Evolutionary conservation across 2,329 filamentous ascomycete genomes (phyloP), one percentile per base, ranked within the genome.

Genomic region (Sarocladium strictum): DNA sequence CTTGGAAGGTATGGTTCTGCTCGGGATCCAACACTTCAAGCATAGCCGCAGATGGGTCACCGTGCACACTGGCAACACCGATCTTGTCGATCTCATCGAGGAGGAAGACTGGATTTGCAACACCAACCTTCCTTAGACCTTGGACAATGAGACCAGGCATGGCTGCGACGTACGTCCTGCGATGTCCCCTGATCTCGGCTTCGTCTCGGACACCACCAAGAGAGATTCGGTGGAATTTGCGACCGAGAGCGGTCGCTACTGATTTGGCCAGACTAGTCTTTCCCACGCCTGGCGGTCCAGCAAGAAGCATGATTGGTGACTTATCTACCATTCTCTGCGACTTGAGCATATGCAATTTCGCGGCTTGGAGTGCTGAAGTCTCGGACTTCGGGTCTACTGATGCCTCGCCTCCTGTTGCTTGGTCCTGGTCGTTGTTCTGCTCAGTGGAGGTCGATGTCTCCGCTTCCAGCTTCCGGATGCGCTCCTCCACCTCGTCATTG

Each of bases 31-130:
- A 78, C 11, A 99, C 94, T 70, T 99, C 94, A 14, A 99, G 84
- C 93, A 99, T 97, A 9, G 94, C 94, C 21, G 94, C 94, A 19
- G 90, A 95, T 3, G 94, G 94, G 65, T 99, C 94, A 38, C 94
- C 94, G 61, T 99, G 92, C 69, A 94, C 88, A 68, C 93, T 97
- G 33, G 90, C 85, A 56, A 86, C 85, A 59, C 92, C 91, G 58
- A 99, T 82, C 77, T 99, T 99, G 77, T 99, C 94, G 62, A 99
- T 97, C 74, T 99, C 94, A 65, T 99, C 94, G 12, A 99, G 84
- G 45, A 99, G 74, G 72, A 99, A 89, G 55, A 99, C 93, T 0
- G 94, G 94, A 66, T 99, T 99, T 2, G 90, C 84, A 19, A 97
- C 93, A 47, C 92, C 93, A 29, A 95, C 93, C 74, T 97, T 99